Evolutionary conservation across 2,329 filamentous ascomycete genomes (phyloP).

Genomic region (Diaporthe citrichinensis): DNA sequence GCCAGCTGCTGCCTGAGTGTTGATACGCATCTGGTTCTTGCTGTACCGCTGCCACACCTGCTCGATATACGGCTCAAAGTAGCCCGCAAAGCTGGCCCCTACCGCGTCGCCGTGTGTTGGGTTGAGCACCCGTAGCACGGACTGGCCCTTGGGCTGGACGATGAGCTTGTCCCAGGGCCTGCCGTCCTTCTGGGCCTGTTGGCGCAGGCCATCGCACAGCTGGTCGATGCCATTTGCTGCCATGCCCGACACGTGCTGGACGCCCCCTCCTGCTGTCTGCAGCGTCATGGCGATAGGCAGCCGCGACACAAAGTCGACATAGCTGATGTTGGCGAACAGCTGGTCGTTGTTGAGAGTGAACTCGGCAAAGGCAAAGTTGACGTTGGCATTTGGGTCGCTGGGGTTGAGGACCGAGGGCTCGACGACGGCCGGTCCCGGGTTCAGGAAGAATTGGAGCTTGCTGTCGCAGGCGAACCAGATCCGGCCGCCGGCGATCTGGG

Average conservation of each 20-base stretch:
- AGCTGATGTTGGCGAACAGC: conserved; percentile 75
- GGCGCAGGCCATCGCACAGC: conserved; percentile 66
- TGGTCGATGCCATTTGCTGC: conserved; percentile 67
- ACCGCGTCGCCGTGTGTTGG: conserved; percentile 61
- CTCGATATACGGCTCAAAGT: conserved; percentile 60
- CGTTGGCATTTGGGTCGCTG: conserved; percentile 66
- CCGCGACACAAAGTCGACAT: conserved; percentile 75
- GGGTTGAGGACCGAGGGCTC: conserved; percentile 78
- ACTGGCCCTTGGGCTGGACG: conserved; percentile 49
- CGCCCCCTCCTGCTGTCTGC: conserved; percentile 55
- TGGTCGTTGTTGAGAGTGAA: conserved; percentile 71
- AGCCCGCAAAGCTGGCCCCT: conserved; percentile 59
- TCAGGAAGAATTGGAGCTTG: conserved; percentile 72
- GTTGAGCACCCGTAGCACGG: conserved; percentile 57
- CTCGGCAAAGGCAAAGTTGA: conserved; percentile 71
- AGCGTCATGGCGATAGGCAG: conserved; percentile 68
- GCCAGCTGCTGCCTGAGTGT: conserved; percentile 75
- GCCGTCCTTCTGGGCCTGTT: conserved; percentile 69
- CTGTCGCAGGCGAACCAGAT: conserved; percentile 73
- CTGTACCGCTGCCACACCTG: conserved; percentile 57
- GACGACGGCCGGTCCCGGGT: conserved; percentile 75
- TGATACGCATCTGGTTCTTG: conserved; percentile 63
- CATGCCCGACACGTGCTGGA: conserved; percentile 71
- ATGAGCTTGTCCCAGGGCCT: conserved; percentile 73
- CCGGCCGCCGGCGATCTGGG: conserved; percentile 74